Evolutionary conservation across 768 basidiomycete species (phyloP), one percentile per base, ranked within the genome.

Genomic region (Mycena crocata): DNA sequence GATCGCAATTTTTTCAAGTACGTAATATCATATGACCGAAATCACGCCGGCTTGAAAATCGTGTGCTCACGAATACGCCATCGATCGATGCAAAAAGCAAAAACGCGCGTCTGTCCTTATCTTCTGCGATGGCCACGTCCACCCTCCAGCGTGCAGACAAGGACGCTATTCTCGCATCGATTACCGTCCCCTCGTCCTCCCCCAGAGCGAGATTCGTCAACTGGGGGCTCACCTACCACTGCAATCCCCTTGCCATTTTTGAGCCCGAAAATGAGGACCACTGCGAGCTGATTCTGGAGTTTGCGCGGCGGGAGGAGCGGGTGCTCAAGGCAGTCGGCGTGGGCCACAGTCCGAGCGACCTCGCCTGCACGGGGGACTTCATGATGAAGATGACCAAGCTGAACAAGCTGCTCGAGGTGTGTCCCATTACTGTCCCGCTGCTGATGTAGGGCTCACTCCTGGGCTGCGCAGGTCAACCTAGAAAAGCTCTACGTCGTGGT

Each of bases 281-380:
- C 32, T 93, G 95, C 74, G 83, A 85, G 50, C 84, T 89, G 69
- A 84, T 97, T 40, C 83, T 99, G 35, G 93, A 93, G 72, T 87
- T 94, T 23, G 95, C 95, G 0, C 84, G 90, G 26, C 82, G 91
- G 46, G 89, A 95, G 75, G 82, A 87, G 13, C 89, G 86, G 74
- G 83, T 86, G 21, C 83, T 99, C 45, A 88, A 94, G 57, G 93
- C 93, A 1, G 92, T 90, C 9, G 98, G 95, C 10, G 90, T 94
- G 7, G 97, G 97, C 1, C 96, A 98, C 80, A 94, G 92, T 68
- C 97, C 97, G 23, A 94, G 93, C 74, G 97, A 99, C 80, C 85
- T 99, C 44, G 93, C 94, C 0, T 98, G 96, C 79, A 98, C 96
- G 1, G 86, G 83, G 51, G 94, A 90, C 13, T 96, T 88, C 80